A percentile compares a stretch with the other conserved stretches of the same genome.
phyloP scores from a whole-genome alignment of 352 stramenopile genomes.

The Discostella stelligera region DNA sequence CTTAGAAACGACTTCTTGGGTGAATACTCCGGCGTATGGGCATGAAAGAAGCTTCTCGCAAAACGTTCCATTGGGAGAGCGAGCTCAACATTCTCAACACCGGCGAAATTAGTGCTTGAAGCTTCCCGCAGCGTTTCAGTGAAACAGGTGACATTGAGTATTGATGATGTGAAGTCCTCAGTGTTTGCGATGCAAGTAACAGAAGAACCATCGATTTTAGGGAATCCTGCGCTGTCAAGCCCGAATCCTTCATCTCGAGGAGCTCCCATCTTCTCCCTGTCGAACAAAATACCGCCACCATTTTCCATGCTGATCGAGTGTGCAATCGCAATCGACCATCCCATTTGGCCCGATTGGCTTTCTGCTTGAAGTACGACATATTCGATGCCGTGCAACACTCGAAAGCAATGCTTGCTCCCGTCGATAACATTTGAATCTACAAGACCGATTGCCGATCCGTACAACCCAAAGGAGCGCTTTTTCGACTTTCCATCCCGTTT shows the following conservation, averaged over 20 bases:
- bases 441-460: constrained; percentile 40
- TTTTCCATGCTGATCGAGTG: constrained; percentile 51
- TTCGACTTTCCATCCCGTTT: constrained; percentile 48
- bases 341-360: constrained; percentile 28
- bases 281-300: constrained; percentile 39
- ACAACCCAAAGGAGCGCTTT: constrained; percentile 30
- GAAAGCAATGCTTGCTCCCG: constrained; percentile 37
- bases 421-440: constrained; percentile 20
- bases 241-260: constrained; percentile 2
- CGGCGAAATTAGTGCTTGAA: constrained; percentile 19
- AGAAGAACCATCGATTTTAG: not conserved
- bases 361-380: constrained; percentile 24
- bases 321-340: constrained; percentile 32
- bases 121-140: constrained; percentile 23
- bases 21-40: not conserved
- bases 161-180: constrained; percentile 17
- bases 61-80: constrained; percentile 32
- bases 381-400: constrained; percentile 32
- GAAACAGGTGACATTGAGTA: constrained; percentile 23
- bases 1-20: constrained; percentile 19
- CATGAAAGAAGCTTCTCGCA: not conserved
- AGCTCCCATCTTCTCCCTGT: constrained; percentile 33
- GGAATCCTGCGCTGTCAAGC: constrained; percentile 4
- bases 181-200: constrained; percentile 5
- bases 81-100: constrained; percentile 24